Evolutionary conservation across 805 yeast genomes (phyloP), one percentile per base, ranked within the genome.

Genomic region (Metschnikowia similis): DNA sequence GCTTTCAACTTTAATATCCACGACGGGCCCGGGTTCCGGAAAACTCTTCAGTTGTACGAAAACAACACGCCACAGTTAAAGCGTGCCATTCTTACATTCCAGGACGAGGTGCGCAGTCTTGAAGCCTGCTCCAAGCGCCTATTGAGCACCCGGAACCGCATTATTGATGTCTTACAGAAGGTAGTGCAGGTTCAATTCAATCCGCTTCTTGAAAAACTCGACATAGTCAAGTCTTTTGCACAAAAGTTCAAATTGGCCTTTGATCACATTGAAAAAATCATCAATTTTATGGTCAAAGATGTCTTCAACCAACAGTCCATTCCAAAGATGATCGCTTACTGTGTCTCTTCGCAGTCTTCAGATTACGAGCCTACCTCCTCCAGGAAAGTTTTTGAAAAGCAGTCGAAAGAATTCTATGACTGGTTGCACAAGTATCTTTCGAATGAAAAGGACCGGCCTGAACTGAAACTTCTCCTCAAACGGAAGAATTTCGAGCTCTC

Each of bases 11-110:
- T 72, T 49, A 63, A 59, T 35, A 58, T 70, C 14, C 74, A 72
- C 41, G 78, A 74, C 53, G 78, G 78, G 0, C 78, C 78, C 5
- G 75, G 71, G 44, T 72, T 73, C 47, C 55, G 78, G 28, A 65
- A 58, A 17, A 51, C 65, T 4, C 59, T 74, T 37, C 54, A 53
- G 7, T 57, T 54, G n/a, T 67, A 69, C 50, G 77, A 73, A 52
- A 50, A 57, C 11, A 52, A 56, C 3, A 51, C 70, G 6, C 72
- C 74, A 0, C 41, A 47, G 8, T 64, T 69, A 48, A 65, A 61
- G 38, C 62, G 59, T 32, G 56, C 60, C 5, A 59, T 64, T 42
- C 45, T 51, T 5, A 47, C 43, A 9, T 49, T 72, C 8, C 60
- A 59, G 8, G 75, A 72, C 7, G 76, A 71, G 38, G 46, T 66